phyloP scores from a whole-genome alignment of 495 filamentous ascomycete species.

The Filosporella fistucella region DNA sequence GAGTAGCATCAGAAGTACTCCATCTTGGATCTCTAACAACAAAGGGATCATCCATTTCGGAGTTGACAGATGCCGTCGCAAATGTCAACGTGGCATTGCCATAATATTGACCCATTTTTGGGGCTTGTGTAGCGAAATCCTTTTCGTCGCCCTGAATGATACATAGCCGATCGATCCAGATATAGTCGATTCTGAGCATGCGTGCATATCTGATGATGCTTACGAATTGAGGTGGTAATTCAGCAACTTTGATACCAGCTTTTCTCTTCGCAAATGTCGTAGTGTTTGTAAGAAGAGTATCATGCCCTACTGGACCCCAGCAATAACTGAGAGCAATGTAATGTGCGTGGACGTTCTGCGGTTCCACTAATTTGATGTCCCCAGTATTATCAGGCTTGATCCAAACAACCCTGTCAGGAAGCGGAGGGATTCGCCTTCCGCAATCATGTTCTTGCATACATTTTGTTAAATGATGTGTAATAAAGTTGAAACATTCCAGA shows the following conservation, averaged over 20 bases:
- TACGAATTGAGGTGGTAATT: not conserved
- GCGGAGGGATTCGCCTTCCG: not conserved
- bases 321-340: not conserved
- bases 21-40: not conserved
- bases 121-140: conserved; percentile 1
- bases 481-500: not conserved
- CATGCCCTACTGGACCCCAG: not conserved
- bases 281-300: not conserved
- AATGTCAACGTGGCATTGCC: not conserved
- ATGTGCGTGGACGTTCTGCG: not conserved
- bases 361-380: not conserved
- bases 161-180: conserved; percentile 26
- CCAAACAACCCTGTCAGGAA: not conserved
- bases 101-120: conserved; percentile 4
- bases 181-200: not conserved
- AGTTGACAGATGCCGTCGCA: not conserved
- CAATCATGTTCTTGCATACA: not conserved
- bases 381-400: not conserved
- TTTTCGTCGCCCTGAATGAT: conserved; percentile 21
- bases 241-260: not conserved
- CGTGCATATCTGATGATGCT: not conserved
- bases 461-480: not conserved
- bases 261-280: not conserved
- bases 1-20: not conserved
- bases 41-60: not conserved